Evolutionary conservation across 345 rosid genomes (phyloP).

Genomic region (Citrus trifoliata): DNA sequence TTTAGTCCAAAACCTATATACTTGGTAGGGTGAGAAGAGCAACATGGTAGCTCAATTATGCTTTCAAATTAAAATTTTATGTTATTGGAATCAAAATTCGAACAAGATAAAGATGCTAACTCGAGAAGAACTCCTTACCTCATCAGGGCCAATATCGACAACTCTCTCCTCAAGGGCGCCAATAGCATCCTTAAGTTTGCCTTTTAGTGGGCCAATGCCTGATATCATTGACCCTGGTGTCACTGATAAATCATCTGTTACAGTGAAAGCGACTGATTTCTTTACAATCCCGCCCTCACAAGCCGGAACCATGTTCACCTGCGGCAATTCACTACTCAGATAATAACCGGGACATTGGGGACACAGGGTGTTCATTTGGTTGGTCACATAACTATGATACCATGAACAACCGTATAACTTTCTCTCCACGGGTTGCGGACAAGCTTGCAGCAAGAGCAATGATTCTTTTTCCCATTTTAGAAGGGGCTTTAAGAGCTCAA

Average conservation of each 20-base stretch:
- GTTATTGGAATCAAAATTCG: not conserved
- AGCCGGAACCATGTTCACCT: not conserved
- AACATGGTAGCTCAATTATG: not conserved
- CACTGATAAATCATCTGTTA: conserved; percentile 18
- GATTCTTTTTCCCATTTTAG: no score
- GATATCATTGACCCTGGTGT: conserved; percentile 9
- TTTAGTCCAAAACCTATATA: no score
- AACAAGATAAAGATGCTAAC: not conserved
- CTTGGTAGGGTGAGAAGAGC: no score
- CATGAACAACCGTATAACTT: not conserved
- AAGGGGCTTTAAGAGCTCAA: not conserved
- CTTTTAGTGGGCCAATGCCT: not conserved
- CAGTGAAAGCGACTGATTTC: conserved; percentile 7
- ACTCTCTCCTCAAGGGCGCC: not conserved
- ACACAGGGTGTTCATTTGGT: not conserved
- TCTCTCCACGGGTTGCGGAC: not conserved
- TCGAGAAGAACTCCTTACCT: not conserved
- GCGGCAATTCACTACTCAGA: accelerated
- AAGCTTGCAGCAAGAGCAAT: not conserved
- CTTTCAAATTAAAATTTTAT: not conserved
- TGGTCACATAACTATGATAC: not conserved
- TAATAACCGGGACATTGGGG: accelerated
- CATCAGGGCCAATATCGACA: not conserved
- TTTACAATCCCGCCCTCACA: conserved; percentile 2
- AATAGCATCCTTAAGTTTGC: not conserved